A percentile compares a stretch with the other conserved stretches of the same genome.
Evolutionary conservation across 176 grass and related monocot genomes (phyloP).

Genomic region (Avena sativa): DNA sequence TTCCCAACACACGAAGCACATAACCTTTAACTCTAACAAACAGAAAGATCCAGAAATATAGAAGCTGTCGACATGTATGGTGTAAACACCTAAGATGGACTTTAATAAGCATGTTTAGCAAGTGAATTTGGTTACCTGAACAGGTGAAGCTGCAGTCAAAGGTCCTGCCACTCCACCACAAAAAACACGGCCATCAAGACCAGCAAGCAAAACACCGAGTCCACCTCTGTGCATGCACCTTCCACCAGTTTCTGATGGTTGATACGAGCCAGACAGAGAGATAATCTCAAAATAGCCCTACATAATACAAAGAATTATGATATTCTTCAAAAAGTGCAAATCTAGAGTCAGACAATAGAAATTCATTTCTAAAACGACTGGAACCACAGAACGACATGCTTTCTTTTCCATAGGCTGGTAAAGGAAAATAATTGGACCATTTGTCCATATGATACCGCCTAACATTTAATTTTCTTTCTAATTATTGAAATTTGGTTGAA

Average conservation of each 20-base stretch:
- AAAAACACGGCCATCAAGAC: conserved; percentile 63
- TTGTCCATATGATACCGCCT: background rate
- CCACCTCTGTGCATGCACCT: conserved; percentile 59
- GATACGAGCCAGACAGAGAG: conserved; percentile 67
- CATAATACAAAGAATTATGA: conserved; percentile 17
- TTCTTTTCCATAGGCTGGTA: background rate
- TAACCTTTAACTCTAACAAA: background rate
- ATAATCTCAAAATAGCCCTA: conserved; percentile 71
- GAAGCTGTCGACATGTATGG: background rate
- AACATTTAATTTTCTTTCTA: conserved; percentile 6
- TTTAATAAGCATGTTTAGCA: background rate
- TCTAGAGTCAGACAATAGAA: background rate
- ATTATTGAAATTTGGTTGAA: background rate
- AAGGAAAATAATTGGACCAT: background rate
- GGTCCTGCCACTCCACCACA: conserved; percentile 69
- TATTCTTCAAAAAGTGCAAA: background rate
- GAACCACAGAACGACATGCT: background rate
- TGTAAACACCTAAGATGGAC: background rate
- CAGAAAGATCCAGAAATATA: background rate
- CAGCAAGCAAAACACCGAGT: conserved; percentile 58
- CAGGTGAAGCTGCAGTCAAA: conserved; percentile 61
- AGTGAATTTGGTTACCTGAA: conserved; percentile 54
- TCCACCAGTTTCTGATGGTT: conserved; percentile 52
- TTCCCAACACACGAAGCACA: background rate
- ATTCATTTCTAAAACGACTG: background rate